phyloP scores from a whole-genome alignment of 352 stramenopile species.

The Globisporangium yorkense region DNA sequence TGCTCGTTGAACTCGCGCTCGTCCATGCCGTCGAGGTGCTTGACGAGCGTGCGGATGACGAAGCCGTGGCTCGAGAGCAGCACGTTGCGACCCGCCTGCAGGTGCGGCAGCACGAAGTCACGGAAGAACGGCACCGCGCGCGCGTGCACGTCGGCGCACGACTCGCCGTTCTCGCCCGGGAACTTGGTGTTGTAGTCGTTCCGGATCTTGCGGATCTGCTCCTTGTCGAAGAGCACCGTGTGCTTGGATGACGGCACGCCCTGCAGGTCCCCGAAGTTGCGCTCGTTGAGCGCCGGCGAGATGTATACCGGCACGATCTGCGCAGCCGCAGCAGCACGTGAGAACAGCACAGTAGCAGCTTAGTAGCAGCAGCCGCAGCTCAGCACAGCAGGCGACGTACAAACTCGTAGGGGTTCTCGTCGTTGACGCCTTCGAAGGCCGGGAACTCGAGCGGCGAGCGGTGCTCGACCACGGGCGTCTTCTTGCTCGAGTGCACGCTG shows the following conservation, averaged over 20 bases:
- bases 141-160: slow-evolving; percentile 73
- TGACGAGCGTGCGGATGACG: slow-evolving; percentile 83
- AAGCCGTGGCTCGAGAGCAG: slow-evolving; percentile 79
- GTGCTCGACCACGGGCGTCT: slow-evolving; percentile 76
- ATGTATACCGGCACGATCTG: slow-evolving; percentile 80
- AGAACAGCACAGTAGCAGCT: neutral
- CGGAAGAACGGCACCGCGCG: slow-evolving; percentile 76
- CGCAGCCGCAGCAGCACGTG: neutral
- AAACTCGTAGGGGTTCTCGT: slow-evolving; percentile 74
- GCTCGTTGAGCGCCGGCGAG: slow-evolving; percentile 70
- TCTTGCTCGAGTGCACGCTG: slow-evolving; percentile 76
- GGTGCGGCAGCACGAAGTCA: slow-evolving; percentile 67
- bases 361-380: slow-evolving; percentile 7
- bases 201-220: slow-evolving; percentile 68
- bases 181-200: slow-evolving; percentile 83
- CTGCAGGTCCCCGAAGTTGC: slow-evolving; percentile 81
- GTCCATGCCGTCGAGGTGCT: slow-evolving; percentile 76
- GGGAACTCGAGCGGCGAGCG: slow-evolving; percentile 64
- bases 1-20: slow-evolving; percentile 69
- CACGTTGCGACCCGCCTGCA: slow-evolving; percentile 68
- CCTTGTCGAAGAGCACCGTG: slow-evolving; percentile 66
- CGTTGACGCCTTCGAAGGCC: slow-evolving; percentile 64
- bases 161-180: slow-evolving; percentile 72
- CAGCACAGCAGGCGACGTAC: slow-evolving; percentile 22
- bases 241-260: slow-evolving; percentile 71